phyloP scores from a whole-genome alignment of 441 rosid species.

The Pelargonium fulgidum region DNA sequence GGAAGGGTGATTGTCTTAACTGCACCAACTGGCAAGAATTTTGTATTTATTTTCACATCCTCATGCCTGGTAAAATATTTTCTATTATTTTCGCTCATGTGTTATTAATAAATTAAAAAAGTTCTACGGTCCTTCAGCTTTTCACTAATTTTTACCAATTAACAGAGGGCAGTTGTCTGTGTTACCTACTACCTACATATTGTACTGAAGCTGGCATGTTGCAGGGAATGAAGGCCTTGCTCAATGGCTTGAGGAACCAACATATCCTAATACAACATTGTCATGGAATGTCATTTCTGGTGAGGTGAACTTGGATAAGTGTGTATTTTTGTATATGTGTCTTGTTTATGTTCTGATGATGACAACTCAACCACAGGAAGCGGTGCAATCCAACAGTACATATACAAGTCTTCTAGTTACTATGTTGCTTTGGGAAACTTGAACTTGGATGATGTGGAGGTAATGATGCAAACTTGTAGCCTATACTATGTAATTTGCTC shows the following conservation, averaged over 20 bases:
- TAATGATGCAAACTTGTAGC: constrained; percentile 26
- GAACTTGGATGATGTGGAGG: constrained; percentile 69
- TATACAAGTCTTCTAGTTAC: constrained; percentile 61
- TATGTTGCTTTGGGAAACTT: constrained; percentile 77
- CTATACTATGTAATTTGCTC: constrained; percentile 15
- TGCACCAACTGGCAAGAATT: too few species aligned
- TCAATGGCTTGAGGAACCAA: constrained; percentile 77
- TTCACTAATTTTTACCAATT: not conserved
- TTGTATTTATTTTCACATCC: too few species aligned
- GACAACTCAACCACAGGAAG: constrained; percentile 41
- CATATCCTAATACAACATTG: constrained; percentile 75
- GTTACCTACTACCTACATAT: constrained; percentile 13
- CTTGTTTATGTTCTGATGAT: constrained; percentile 18
- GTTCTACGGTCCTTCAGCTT: not conserved
- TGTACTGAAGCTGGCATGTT: constrained; percentile 25
- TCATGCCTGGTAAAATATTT: too few species aligned
- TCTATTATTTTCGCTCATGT: too few species aligned
- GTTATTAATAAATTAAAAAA: not conserved
- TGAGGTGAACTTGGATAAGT: constrained; percentile 28
- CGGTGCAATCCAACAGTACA: constrained; percentile 53
- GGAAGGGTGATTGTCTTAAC: not conserved
- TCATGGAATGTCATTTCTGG: constrained; percentile 84
- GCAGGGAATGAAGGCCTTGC: constrained; percentile 78
- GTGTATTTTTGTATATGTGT: constrained; percentile 9
- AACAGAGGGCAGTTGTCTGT: constrained; percentile 4